A percentile compares a stretch with the other conserved stretches of the same genome.
phyloP scores from a whole-genome alignment of 129 eudicot genomes.

The Chrysanthemum seticuspe region DNA sequence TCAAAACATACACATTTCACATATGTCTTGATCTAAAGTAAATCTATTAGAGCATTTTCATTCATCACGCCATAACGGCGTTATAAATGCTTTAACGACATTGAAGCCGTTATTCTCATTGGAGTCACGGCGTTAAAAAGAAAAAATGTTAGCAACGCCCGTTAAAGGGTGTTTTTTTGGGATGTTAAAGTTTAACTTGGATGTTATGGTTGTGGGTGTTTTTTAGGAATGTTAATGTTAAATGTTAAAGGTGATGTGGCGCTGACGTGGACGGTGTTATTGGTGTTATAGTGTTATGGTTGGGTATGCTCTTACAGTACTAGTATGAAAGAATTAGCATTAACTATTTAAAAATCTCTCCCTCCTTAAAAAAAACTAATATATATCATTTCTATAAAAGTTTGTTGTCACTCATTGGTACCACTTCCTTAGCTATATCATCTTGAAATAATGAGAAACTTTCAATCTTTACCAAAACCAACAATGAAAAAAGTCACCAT shows the following conservation, averaged over 20 bases:
- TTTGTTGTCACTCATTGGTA: slow-evolving; percentile 27
- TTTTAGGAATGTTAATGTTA: too few species aligned
- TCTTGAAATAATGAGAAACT: slow-evolving; percentile 17
- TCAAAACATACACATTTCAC: slow-evolving; percentile 2
- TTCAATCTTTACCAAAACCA: slow-evolving; percentile 40
- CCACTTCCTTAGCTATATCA: slow-evolving; percentile 32
- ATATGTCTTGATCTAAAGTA: not conserved
- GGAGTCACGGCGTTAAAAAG: too few species aligned
- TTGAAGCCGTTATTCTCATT: too few species aligned
- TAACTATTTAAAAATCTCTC: slow-evolving; percentile 24
- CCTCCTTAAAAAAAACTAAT: slow-evolving; percentile 23
- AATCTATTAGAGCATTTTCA: not conserved
- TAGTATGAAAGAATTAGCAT: slow-evolving; percentile 1
- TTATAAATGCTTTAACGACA: too few species aligned
- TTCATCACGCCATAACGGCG: too few species aligned
- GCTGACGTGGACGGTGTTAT: too few species aligned
- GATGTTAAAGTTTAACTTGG: too few species aligned
- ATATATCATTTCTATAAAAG: not conserved
- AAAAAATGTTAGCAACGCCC: too few species aligned
- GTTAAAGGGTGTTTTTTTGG: too few species aligned
- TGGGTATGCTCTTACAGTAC: not conserved
- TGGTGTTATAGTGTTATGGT: too few species aligned
- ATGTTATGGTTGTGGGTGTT: too few species aligned
- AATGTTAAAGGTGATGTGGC: too few species aligned
- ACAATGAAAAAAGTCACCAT: slow-evolving; percentile 31